Percentiles rank a stretch among this genome's conserved stretches.
Conservation (phyloP, 371 early-diverging fungal species). For the Dinochytrium kinnereticum region DNA sequence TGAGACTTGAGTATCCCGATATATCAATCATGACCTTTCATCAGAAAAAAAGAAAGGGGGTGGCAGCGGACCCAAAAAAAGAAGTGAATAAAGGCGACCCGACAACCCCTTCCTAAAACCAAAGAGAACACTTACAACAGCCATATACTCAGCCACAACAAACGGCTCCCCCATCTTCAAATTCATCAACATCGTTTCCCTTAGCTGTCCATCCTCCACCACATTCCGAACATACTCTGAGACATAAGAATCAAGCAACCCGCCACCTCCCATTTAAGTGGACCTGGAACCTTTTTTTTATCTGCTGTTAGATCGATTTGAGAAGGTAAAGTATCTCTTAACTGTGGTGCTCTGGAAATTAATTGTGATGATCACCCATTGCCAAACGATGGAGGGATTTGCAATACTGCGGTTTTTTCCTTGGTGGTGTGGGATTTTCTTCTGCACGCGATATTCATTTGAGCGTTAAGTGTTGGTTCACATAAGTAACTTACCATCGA, state of each 20-base stretch:
- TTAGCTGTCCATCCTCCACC: not conserved
- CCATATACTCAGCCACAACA: not conserved
- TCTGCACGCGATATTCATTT: no score
- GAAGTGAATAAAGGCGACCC: no score
- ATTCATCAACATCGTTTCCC: not conserved
- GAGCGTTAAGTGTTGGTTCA: no score
- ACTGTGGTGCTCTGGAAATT: no score
- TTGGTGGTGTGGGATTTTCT: no score
- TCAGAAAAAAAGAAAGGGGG: not conserved
- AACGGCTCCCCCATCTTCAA: not conserved
- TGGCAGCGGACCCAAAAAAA: not conserved
- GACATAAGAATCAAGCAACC: not conserved
- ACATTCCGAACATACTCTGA: not conserved
- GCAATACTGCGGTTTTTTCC: no score
- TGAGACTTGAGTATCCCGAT: not conserved
- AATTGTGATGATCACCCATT: no score
- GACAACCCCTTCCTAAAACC: no score
- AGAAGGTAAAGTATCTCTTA: no score
- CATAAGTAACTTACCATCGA: no score
- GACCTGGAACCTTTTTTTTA: not conserved
- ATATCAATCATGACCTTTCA: slow-evolving; percentile 2
- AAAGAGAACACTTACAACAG: not conserved
- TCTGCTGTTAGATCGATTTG: no score
- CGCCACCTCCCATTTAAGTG: not conserved
- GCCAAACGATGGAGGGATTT: no score